Conservation (phyloP, 257 asterid genomes). For the Sherardia arvensis region DNA sequence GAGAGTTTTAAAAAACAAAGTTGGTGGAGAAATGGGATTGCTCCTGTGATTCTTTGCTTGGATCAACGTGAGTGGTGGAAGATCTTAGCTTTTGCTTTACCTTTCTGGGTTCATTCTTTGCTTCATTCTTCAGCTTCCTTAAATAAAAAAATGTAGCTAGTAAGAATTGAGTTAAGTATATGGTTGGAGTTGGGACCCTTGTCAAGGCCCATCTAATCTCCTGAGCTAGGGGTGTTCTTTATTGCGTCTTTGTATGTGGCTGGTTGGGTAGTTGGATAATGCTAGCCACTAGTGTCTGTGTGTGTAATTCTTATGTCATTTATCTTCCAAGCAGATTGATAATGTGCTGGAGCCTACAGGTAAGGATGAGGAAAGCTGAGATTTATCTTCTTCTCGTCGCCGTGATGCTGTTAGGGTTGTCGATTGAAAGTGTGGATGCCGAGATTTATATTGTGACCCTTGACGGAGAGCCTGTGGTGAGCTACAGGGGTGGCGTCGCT, state of each 20-base stretch:
- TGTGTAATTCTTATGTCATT: background rate
- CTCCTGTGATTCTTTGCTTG: conserved; percentile 27
- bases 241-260: background rate
- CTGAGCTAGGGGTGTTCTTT: background rate
- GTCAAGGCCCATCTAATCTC: background rate
- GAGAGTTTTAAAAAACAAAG: background rate
- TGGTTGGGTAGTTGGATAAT: background rate
- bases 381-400: conserved; percentile 20
- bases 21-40: conserved; percentile 3
- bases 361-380: conserved; percentile 41
- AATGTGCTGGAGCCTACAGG: conserved; percentile 20
- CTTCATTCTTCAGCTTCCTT: conserved; percentile 16
- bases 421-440: conserved; percentile 34
- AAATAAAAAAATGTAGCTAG: background rate
- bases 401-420: conserved; percentile 29
- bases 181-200: background rate
- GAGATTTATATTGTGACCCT: conserved; percentile 76
- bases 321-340: conserved; percentile 28
- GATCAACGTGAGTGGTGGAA: conserved; percentile 28
- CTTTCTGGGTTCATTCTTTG: conserved; percentile 15
- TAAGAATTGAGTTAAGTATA: background rate
- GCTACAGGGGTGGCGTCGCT: conserved; percentile 70
- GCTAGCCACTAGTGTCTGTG: background rate
- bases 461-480: conserved; percentile 94
- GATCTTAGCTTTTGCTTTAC: conserved; percentile 27